These are phyloP conservation scores for Phaeosphaeria sp. DNA, from an alignment of 2,329 filamentous ascomycete genomes.

Conservation along the genomic window DNA sequence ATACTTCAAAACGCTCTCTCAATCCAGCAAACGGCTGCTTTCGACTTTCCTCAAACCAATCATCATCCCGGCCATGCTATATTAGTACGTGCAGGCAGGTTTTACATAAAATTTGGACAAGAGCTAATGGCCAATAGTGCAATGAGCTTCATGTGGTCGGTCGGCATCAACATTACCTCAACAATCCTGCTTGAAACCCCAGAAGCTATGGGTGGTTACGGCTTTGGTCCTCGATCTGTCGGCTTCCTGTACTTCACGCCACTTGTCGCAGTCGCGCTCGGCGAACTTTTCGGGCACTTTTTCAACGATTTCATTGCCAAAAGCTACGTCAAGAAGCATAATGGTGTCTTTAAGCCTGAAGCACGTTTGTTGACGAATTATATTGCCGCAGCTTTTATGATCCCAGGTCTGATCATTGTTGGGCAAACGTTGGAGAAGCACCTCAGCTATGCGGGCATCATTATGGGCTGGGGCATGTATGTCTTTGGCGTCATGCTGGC, in stretches of 20 bases:
- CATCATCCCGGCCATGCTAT: slow-evolving; percentile 33
- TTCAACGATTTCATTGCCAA: slow-evolving; percentile 46
- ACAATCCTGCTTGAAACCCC: slow-evolving; percentile 32
- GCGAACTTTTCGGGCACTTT: slow-evolving; percentile 45
- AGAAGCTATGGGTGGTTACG: slow-evolving; percentile 25
- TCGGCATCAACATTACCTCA: slow-evolving; percentile 36
- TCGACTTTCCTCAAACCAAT: slow-evolving; percentile 32
- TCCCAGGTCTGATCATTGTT: slow-evolving; percentile 42
- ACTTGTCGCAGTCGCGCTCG: slow-evolving; percentile 42
- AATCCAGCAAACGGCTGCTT: slow-evolving; percentile 26
- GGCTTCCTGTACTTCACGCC: slow-evolving; percentile 46
- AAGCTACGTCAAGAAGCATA: slow-evolving; percentile 41
- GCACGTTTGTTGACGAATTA: slow-evolving; percentile 44
- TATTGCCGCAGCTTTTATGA: slow-evolving; percentile 38
- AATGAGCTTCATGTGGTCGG: slow-evolving; percentile 21
- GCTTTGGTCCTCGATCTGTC: slow-evolving; percentile 26
- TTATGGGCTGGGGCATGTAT: slow-evolving; percentile 46
- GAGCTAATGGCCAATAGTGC: not conserved
- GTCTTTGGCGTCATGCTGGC: slow-evolving; percentile 43
- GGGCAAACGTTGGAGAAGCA: slow-evolving; percentile 44
- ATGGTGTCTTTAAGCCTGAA: slow-evolving; percentile 40
- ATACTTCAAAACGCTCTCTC: slow-evolving; percentile 32
- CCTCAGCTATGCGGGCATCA: slow-evolving; percentile 38
- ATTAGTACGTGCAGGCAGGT: slow-evolving; percentile 22
- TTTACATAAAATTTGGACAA: not conserved